Evolutionary conservation across 2,329 filamentous ascomycete genomes (phyloP).

Genomic region (Trematosphaeria pertusa): DNA sequence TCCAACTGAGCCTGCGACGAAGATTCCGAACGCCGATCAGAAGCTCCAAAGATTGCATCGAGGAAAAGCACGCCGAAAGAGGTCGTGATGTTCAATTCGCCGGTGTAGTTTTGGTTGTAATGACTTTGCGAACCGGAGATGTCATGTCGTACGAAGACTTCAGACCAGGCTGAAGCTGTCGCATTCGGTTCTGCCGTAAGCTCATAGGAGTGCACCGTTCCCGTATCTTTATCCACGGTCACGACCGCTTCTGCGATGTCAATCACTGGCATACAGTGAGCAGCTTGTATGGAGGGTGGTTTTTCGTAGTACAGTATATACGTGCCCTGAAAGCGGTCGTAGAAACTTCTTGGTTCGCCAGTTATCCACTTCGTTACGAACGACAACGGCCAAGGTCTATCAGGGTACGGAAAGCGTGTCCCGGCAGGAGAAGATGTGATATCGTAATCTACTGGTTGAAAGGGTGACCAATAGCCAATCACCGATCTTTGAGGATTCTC

Average conservation of each 20-base stretch:
- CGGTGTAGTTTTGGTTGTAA: slow-evolving; percentile 5
- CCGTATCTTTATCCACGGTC: slow-evolving; percentile 10
- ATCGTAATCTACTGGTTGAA: background rate
- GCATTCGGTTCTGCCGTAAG: slow-evolving; percentile 1
- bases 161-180: slow-evolving; percentile 13
- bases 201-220: slow-evolving; percentile 11
- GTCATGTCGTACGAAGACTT: slow-evolving; percentile 14
- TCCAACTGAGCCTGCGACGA: slow-evolving; percentile 1
- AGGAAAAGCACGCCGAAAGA: slow-evolving; percentile 20
- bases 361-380: slow-evolving; percentile 20
- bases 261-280: slow-evolving; percentile 19
- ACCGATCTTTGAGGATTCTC: slow-evolving; percentile 6
- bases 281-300: slow-evolving; percentile 18
- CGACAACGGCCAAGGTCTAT: slow-evolving; percentile 13
- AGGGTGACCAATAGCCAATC: slow-evolving; percentile 24
- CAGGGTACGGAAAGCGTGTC: slow-evolving; percentile 3
- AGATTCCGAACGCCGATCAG: slow-evolving; percentile 2
- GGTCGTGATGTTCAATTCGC: slow-evolving; percentile 15
- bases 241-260: slow-evolving; percentile 20
- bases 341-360: background rate
- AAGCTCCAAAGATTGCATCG: slow-evolving; percentile 16
- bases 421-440: background rate
- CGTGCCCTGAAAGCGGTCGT: background rate
- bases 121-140: background rate
- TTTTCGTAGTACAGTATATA: slow-evolving; percentile 12